phyloP scores from a whole-genome alignment of 768 basidiomycete species.

The Kwoniella pini region DNA sequence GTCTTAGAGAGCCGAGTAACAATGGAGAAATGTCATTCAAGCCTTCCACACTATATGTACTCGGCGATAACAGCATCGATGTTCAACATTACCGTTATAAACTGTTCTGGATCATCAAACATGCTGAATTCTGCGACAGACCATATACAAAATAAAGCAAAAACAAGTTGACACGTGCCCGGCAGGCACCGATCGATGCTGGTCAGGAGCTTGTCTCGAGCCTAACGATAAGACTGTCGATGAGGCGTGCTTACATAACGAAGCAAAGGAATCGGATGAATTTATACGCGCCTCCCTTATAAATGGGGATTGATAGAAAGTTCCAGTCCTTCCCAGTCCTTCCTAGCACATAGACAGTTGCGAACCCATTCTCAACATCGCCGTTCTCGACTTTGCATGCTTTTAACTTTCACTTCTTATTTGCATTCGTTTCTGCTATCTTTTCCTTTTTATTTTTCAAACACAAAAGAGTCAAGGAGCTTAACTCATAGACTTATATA shows the following conservation, averaged over 20 bases:
- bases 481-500: conserved; percentile 13
- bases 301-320: conserved; percentile 5
- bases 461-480: conserved; percentile 2
- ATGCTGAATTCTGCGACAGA: no score
- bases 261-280: no score
- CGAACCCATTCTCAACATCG: not conserved
- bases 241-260: no score
- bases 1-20: no score
- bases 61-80: no score
- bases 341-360: not conserved
- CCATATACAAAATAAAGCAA: no score
- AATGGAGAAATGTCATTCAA: no score
- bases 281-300: not conserved
- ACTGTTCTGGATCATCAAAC: not conserved
- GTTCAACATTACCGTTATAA: not conserved
- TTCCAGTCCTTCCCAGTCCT: conserved; percentile 16
- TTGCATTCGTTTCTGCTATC: conserved; percentile 3
- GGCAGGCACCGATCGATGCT: no score
- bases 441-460: not conserved
- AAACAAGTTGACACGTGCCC: no score
- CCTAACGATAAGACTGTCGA: no score
- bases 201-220: no score
- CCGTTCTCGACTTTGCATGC: not conserved
- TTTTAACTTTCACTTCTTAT: not conserved
- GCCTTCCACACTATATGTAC: no score